Conservation (phyloP, 1,284 basidiomycete species). For the Melampsora americana region DNA sequence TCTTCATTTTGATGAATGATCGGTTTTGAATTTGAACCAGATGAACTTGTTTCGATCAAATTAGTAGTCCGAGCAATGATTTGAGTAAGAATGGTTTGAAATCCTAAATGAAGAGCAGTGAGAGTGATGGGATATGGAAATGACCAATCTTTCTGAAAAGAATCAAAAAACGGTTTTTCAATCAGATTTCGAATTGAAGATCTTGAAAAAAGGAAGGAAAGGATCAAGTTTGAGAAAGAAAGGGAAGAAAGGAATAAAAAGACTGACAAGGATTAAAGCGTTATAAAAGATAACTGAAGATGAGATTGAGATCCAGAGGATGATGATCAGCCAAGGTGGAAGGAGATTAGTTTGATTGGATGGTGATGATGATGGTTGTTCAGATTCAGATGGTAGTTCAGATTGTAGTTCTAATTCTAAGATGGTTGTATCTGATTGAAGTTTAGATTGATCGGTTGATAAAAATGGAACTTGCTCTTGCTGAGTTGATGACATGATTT, state of each 20-base stretch:
- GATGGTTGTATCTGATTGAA: no score
- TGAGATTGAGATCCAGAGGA: not conserved
- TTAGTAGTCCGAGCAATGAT: not conserved
- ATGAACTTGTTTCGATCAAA: not conserved
- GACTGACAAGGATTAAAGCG: not conserved
- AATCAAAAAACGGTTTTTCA: no score
- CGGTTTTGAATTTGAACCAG: not conserved
- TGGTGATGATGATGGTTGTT: not conserved
- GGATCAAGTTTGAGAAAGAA: not conserved
- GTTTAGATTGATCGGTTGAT: no score
- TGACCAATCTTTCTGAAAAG: not conserved
- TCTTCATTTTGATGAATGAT: not conserved
- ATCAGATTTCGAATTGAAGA: no score
- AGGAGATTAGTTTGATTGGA: not conserved
- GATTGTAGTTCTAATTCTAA: no score
- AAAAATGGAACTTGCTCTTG: no score
- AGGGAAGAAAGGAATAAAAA: not conserved
- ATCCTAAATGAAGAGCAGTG: not conserved
- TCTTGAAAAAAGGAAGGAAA: not conserved
- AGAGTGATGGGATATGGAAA: slow-evolving; percentile 2
- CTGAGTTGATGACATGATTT: no score
- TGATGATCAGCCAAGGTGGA: not conserved
- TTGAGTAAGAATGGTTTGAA: not conserved
- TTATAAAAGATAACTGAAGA: not conserved
- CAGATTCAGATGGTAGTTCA: not conserved